phyloP scores from a whole-genome alignment of 768 basidiomycete species.

The Mycena sanguinolenta region DNA sequence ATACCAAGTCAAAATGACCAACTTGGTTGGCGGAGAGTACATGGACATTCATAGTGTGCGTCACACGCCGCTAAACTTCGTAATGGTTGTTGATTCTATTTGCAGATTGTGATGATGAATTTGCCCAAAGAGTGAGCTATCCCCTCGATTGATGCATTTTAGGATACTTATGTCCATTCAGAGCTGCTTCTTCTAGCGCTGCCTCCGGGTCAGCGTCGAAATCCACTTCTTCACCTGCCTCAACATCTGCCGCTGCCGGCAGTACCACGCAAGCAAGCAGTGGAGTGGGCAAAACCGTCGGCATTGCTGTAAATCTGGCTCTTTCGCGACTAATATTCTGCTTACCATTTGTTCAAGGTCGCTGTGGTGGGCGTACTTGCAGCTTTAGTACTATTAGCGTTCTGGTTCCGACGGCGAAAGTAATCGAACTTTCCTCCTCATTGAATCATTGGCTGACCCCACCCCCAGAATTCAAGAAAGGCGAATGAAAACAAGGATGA shows the following conservation, averaged over 20 bases:
- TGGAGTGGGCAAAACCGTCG: constrained; percentile 22
- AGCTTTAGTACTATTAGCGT: constrained; percentile 14
- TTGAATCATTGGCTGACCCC: neutral
- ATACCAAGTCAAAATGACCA: constrained; percentile 36
- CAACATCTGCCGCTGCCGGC: neutral
- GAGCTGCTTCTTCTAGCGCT: constrained; percentile 5
- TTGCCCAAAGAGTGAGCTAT: constrained; percentile 24
- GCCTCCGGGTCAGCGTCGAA: neutral
- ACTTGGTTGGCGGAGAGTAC: constrained; percentile 27
- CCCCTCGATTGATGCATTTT: neutral
- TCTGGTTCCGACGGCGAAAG: constrained; percentile 24
- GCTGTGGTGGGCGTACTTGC: constrained; percentile 21
- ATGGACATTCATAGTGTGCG: constrained; percentile 32
- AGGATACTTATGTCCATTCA: neutral
- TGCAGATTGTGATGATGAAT: constrained; percentile 34
- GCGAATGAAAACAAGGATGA: constrained; percentile 11
- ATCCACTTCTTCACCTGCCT: neutral
- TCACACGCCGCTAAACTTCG: too few species aligned
- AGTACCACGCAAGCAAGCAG: constrained; percentile 2
- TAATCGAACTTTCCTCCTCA: neutral
- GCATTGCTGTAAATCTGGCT: constrained; percentile 25
- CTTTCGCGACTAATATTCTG: neutral
- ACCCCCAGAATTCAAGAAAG: constrained; percentile 1
- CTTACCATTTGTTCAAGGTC: constrained; percentile 13
- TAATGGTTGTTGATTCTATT: too few species aligned